These are phyloP conservation scores for Kitagawia praeruptora DNA, from an alignment of 129 eudicot species.

Conservation along the genomic window DNA sequence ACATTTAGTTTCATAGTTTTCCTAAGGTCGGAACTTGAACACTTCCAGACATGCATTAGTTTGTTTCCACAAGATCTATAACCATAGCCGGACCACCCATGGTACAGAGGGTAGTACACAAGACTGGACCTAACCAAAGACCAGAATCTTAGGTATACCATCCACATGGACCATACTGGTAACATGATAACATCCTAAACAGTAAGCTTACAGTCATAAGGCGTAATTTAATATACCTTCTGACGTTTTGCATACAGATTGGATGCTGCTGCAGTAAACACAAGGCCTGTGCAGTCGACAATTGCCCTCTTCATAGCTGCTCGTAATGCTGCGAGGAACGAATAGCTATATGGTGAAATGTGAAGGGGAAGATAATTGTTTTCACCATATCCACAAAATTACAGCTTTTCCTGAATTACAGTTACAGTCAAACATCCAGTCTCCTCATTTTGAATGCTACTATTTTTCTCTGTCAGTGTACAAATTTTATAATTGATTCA, in stretches of 20 bases:
- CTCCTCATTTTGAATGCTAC: neutral
- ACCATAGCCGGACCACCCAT: too few relatives aligned
- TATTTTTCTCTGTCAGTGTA: too few relatives aligned
- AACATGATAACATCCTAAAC: too few relatives aligned
- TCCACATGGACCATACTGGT: too few relatives aligned
- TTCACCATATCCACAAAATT: conserved; percentile 90
- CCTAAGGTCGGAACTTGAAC: too few relatives aligned
- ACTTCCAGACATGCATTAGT: too few relatives aligned
- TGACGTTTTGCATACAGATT: conserved; percentile 14
- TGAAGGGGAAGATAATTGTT: conserved; percentile 4
- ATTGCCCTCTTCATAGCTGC: conserved; percentile 47
- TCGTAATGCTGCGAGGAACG: conserved; percentile 10
- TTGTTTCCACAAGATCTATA: too few relatives aligned
- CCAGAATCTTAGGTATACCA: too few relatives aligned
- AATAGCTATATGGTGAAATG: neutral
- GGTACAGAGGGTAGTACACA: too few relatives aligned
- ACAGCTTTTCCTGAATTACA: conserved; percentile 60
- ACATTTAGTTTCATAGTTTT: too few relatives aligned
- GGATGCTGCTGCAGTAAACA: conserved; percentile 51
- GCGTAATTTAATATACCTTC: conserved; percentile 31
- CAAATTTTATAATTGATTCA: too few relatives aligned
- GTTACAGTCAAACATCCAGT: conserved; percentile 50
- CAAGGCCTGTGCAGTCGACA: conserved; percentile 34
- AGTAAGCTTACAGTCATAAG: neutral
- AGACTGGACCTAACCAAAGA: too few relatives aligned